A percentile compares a stretch with the other conserved stretches of the same genome.
phyloP scores from a whole-genome alignment of 148 eudicot genomes.

The Fagopyrum esculentum region DNA sequence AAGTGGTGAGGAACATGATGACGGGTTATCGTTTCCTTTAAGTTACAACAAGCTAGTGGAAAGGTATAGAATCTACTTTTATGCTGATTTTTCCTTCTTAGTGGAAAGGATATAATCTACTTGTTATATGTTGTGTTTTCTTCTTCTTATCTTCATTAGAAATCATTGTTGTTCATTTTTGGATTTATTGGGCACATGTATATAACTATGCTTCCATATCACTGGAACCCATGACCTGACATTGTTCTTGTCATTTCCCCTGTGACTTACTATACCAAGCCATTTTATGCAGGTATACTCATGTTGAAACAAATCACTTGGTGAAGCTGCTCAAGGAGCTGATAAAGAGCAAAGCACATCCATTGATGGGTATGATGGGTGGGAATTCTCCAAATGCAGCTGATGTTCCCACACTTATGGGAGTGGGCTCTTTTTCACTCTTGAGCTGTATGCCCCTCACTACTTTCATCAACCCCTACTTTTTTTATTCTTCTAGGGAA shows the following conservation, averaged over 20 bases:
- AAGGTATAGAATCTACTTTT: constrained; percentile 43
- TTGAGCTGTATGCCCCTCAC: constrained; percentile 43
- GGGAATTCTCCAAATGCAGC: constrained; percentile 66
- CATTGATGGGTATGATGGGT: constrained; percentile 29
- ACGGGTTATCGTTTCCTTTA: constrained; percentile 82
- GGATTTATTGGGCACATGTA: not conserved
- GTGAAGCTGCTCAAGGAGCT: constrained; percentile 86
- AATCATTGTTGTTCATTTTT: constrained; percentile 10
- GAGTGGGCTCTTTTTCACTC: constrained; percentile 88
- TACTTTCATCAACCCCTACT: not conserved
- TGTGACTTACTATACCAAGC: not conserved
- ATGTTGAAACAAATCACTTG: constrained; percentile 80
- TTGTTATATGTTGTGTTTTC: not conserved
- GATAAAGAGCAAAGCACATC: constrained; percentile 39
- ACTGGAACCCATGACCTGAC: not conserved
- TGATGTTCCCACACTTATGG: constrained; percentile 84
- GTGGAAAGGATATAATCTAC: constrained; percentile 54
- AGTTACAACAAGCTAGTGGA: constrained; percentile 79
- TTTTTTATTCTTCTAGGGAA: not conserved
- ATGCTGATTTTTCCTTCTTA: constrained; percentile 14
- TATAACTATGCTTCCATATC: not conserved
- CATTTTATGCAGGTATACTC: constrained; percentile 56
- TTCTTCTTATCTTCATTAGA: not conserved
- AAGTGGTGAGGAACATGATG: constrained; percentile 88
- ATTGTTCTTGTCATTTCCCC: not conserved